phyloP scores from a whole-genome alignment of 1,284 basidiomycete genomes.

The Papiliotrema laurentii region DNA sequence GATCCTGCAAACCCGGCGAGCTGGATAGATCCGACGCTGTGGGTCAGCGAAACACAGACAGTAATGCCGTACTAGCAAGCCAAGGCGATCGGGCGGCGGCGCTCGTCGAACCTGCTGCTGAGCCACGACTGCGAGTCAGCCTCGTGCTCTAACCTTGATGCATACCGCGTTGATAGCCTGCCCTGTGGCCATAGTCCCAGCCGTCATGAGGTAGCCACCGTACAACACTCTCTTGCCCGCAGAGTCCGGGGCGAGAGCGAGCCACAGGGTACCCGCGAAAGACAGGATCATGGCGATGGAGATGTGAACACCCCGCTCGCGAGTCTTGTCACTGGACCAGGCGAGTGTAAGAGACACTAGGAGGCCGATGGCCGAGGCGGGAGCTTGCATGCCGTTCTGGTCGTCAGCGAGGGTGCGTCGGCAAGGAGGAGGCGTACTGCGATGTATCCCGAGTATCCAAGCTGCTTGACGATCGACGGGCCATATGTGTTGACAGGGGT shows the following conservation, averaged over 20 bases:
- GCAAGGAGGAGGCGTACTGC: constrained; percentile 4
- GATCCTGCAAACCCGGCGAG: constrained; percentile 16
- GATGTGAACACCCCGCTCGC: constrained; percentile 17
- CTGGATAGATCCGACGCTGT: constrained; percentile 16
- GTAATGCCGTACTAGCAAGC: constrained; percentile 2
- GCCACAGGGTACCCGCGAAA: constrained; percentile 72
- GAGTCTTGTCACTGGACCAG: constrained; percentile 8
- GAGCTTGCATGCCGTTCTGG: constrained; percentile 20
- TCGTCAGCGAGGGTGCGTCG: constrained; percentile 1
- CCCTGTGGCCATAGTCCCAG: constrained; percentile 18
- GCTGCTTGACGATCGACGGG: constrained; percentile 12
- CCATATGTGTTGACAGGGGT: constrained; percentile 22
- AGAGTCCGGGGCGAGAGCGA: constrained; percentile 82
- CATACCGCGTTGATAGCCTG: constrained; percentile 23
- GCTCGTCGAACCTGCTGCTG: constrained; percentile 16
- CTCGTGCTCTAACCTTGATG: background rate
- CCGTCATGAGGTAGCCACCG: constrained; percentile 19
- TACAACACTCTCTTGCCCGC: constrained; percentile 15
- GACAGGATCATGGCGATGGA: constrained; percentile 16
- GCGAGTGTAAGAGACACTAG: constrained; percentile 15
- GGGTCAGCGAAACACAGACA: background rate
- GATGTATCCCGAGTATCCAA: constrained; percentile 18
- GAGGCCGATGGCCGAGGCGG: constrained; percentile 18
- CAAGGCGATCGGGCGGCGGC: constrained; percentile 14
- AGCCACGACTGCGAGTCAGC: constrained; percentile 13